Evolutionary conservation across 192 early-diverging fungal species (phyloP).

Genomic region (Kickxella alabastrina): DNA sequence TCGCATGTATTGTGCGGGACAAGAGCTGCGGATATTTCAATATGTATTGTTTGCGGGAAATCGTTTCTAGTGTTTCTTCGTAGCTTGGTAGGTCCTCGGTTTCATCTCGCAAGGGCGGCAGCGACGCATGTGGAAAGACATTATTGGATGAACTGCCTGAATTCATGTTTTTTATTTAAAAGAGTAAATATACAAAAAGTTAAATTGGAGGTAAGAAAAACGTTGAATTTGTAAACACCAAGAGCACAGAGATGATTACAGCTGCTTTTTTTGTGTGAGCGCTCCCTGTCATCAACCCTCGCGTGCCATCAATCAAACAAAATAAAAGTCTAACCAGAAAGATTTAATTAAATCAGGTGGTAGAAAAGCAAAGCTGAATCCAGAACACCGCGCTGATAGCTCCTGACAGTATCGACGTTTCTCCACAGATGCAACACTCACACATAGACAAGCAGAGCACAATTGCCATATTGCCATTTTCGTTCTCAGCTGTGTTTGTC

Average conservation of each 20-base stretch:
- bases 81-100: slow-evolving; percentile 32
- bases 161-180: too few species aligned
- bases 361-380: too few species aligned
- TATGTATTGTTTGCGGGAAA: slow-evolving; percentile 19
- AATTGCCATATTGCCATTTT: slow-evolving; percentile 74
- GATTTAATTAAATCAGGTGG: too few species aligned
- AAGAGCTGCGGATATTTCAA: slow-evolving; percentile 20
- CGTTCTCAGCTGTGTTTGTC: slow-evolving; percentile 62
- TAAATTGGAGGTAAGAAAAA: background rate
- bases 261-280: too few species aligned
- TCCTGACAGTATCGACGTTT: slow-evolving; percentile 77
- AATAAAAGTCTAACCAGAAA: slow-evolving; percentile 56
- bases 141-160: background rate
- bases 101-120: background rate
- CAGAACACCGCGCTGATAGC: too few species aligned
- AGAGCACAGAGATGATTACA: too few species aligned
- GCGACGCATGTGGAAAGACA: background rate
- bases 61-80: slow-evolving; percentile 37
- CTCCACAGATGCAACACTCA: slow-evolving; percentile 67
- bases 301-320: background rate
- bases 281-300: too few species aligned
- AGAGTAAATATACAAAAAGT: background rate
- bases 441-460: slow-evolving; percentile 75
- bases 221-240: slow-evolving; percentile 7
- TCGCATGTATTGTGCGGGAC: slow-evolving; percentile 27